phyloP scores from a whole-genome alignment of 2,329 filamentous ascomycete genomes.

The Xylaria sp. region DNA sequence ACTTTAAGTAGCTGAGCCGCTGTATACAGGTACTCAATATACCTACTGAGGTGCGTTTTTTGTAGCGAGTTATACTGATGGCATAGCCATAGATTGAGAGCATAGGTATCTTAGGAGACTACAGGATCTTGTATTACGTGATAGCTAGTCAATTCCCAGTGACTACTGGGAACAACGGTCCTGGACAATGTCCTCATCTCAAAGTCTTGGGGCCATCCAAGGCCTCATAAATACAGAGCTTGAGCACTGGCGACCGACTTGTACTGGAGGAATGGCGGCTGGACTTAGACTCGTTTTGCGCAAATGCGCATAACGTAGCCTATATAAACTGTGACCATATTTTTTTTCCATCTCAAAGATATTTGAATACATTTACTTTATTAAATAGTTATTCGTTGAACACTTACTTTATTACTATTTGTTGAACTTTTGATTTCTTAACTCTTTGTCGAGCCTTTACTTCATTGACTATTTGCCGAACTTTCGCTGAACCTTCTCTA shows the following conservation, averaged over 20 bases:
- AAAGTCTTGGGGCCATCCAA: neutral
- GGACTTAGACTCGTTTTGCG: constrained; percentile 26
- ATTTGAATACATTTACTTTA: too few species aligned
- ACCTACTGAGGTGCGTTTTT: neutral
- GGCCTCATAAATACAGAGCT: constrained; percentile 10
- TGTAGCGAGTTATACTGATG: constrained; percentile 1
- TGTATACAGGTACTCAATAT: neutral
- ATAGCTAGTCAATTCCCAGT: neutral
- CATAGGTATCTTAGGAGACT: constrained; percentile 3
- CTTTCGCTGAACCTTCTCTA: neutral
- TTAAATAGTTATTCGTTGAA: too few species aligned
- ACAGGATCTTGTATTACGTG: constrained; percentile 17
- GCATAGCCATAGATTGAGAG: constrained; percentile 11
- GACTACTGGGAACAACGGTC: constrained; percentile 14
- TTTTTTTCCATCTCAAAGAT: neutral
- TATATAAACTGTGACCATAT: too few species aligned
- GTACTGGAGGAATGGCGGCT: neutral
- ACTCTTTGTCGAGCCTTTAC: too few species aligned
- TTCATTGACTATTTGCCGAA: neutral
- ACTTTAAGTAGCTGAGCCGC: neutral
- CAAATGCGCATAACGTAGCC: constrained; percentile 29
- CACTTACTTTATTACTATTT: too few species aligned
- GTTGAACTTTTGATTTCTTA: too few species aligned
- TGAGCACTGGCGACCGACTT: neutral
- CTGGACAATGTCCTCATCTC: constrained; percentile 26